Conservation (phyloP, 768 basidiomycete genomes). For the Postia placenta region DNA sequence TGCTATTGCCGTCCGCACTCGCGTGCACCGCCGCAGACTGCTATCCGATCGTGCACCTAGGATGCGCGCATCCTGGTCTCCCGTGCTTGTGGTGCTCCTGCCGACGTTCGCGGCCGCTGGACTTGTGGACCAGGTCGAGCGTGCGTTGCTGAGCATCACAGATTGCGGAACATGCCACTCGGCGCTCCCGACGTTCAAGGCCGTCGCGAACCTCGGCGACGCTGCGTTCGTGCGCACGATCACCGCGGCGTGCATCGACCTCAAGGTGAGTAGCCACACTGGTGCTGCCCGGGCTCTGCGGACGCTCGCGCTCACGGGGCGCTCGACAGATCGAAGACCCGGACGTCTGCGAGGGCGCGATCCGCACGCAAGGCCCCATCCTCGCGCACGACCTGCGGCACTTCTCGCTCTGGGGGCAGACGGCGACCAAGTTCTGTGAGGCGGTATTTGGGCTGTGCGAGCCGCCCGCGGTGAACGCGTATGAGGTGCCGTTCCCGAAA, state of each 20-base stretch:
- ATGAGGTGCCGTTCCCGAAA: constrained; percentile 40
- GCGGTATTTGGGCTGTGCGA: constrained; percentile 50
- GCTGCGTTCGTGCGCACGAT: constrained; percentile 7
- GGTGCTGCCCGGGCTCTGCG: too few relatives aligned
- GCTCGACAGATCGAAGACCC: constrained; percentile 36
- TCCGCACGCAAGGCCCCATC: constrained; percentile 48
- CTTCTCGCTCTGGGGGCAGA: constrained; percentile 40
- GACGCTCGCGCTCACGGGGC: too few relatives aligned
- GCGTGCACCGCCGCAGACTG: background rate
- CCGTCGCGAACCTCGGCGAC: constrained; percentile 9
- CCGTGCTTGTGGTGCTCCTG: background rate
- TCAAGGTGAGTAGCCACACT: constrained; percentile 1
- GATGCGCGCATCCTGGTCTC: background rate
- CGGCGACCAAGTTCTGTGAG: constrained; percentile 50
- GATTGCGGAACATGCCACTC: constrained; percentile 10
- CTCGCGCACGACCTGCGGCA: constrained; percentile 49
- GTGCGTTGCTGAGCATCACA: background rate
- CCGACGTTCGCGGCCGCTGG: background rate
- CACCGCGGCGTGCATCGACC: constrained; percentile 1
- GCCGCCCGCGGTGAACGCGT: constrained; percentile 37
- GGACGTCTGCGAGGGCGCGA: constrained; percentile 52
- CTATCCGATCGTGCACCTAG: background rate
- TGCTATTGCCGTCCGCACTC: background rate
- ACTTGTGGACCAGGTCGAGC: background rate
- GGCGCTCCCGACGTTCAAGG: constrained; percentile 6